A percentile compares a stretch with the other conserved stretches of the same genome.
phyloP scores from a whole-genome alignment of 2,329 filamentous ascomycete species.

The Tolypocladium tropicale region DNA sequence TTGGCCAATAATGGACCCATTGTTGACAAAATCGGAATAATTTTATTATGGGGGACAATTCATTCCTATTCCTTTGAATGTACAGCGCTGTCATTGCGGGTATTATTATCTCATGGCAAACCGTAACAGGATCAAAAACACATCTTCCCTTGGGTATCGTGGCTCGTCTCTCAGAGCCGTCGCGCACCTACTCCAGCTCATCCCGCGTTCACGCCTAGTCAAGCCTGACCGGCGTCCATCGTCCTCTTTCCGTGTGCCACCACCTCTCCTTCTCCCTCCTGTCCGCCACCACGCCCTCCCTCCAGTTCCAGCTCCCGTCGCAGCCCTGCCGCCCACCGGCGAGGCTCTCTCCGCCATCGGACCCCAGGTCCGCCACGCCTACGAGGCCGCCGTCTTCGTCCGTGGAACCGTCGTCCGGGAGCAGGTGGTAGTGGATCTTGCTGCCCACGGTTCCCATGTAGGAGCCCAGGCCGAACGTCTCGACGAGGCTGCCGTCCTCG shows the following conservation, averaged over 20 bases:
- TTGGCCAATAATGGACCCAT: no score
- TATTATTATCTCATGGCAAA: no score
- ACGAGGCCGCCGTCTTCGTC: conserved; percentile 48
- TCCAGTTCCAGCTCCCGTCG: conserved; percentile 35
- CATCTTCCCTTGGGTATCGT: background rate
- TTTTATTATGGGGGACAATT: no score
- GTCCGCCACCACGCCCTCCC: conserved; percentile 25
- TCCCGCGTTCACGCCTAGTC: background rate
- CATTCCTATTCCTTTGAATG: no score
- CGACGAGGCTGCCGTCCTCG: conserved; percentile 38
- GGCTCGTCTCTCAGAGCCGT: background rate
- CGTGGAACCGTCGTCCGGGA: conserved; percentile 43
- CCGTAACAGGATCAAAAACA: background rate
- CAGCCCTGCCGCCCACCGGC: conserved; percentile 28
- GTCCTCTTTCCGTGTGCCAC: conserved; percentile 39
- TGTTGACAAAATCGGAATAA: no score
- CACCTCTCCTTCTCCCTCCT: conserved; percentile 38
- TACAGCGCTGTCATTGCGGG: background rate
- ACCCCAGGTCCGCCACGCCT: conserved; percentile 39
- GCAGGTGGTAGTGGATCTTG: conserved; percentile 48
- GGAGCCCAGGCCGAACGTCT: conserved; percentile 45
- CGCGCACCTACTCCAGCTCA: background rate
- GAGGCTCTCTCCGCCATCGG: conserved; percentile 35
- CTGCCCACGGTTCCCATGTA: conserved; percentile 53
- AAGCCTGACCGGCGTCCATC: conserved; percentile 25